These are phyloP conservation scores for Chytridium lagenaria DNA, from an alignment of 371 early-diverging fungal species.

Conservation along the genomic window DNA sequence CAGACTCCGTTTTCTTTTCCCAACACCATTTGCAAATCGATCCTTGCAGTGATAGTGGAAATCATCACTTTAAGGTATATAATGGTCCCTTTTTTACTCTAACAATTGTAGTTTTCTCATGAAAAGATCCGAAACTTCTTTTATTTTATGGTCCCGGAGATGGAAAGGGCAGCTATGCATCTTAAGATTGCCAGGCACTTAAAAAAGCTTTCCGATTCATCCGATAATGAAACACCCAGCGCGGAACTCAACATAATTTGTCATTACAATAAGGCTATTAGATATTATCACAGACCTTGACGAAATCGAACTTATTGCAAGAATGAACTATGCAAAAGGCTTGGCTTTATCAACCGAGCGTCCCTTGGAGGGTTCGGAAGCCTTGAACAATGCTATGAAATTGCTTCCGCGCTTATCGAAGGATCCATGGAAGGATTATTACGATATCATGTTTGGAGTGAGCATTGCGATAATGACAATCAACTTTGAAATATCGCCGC, in stretches of 20 bases:
- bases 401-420: not conserved
- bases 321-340: conserved; percentile 1
- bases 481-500: conserved; percentile 10
- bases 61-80: no score
- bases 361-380: not conserved
- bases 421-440: conserved; percentile 20
- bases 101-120: conserved; percentile 8
- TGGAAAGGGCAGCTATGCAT: conserved; percentile 6
- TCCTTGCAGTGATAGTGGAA: no score
- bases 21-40: no score
- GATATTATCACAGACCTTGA: conserved; percentile 4
- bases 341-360: not conserved
- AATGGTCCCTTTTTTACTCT: not conserved
- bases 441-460: conserved; percentile 24
- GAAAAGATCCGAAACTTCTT: not conserved
- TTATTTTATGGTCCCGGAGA: not conserved
- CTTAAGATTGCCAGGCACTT: not conserved
- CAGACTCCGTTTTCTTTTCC: not conserved
- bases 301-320: not conserved
- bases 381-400: not conserved
- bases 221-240: no score
- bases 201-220: no score
- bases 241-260: not conserved
- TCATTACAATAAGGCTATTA: conserved; percentile 10
- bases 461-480: conserved; percentile 31